Base-by-base conservation (phyloP, 176 grass and related monocot species). In the Eleusine coracana region DNA sequence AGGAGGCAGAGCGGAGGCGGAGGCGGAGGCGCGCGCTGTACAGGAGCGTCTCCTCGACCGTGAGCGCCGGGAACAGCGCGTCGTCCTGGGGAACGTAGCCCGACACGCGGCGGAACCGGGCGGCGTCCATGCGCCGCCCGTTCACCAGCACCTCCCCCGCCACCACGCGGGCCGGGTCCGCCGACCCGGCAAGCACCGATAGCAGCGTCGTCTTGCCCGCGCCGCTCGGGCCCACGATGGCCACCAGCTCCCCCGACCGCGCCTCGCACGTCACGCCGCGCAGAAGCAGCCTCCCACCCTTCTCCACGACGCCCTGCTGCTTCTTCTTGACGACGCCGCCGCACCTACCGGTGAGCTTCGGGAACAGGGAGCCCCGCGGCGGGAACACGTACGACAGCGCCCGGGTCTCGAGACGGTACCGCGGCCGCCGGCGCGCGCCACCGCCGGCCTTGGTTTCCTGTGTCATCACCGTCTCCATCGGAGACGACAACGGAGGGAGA, bases 131-230 rank as follows among this genome's bases (percentile, higher is more conserved):
- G 42, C 54, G 82, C 18, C 68, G 34, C 3, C 91, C 87, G 66
- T 99, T 87, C 28, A 99, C 87, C 31, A 99, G 89, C 79, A 99
- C 84, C 48, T 65, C 69, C 17, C 93, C 91, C 0, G 77, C 66
- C 20, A 83, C 73, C 27, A 96, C 89, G 20, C 84, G 60, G 28
- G 64, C 75, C 1, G 87, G 89, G 80, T 88, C 76, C 10, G 92
- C 88, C 21, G 85, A 84, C 3, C 96, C 96, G 7, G 96, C 96
- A 46, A 98, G 87, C 61, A 99, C 86, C 28, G 91, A 83, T 8
- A 99, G 91, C 70, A 99, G 85, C 28, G 96, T 96, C 10, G 96
- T 92, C 86, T 98, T 98, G 4, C 96, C 96, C 6, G 96, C 89
- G 1, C 96, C 93, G 74, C 96, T 94, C 3, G 95, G 95, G 20